Conservation (phyloP, 2,329 filamentous ascomycete species). For the Aspergillus neoniger region DNA sequence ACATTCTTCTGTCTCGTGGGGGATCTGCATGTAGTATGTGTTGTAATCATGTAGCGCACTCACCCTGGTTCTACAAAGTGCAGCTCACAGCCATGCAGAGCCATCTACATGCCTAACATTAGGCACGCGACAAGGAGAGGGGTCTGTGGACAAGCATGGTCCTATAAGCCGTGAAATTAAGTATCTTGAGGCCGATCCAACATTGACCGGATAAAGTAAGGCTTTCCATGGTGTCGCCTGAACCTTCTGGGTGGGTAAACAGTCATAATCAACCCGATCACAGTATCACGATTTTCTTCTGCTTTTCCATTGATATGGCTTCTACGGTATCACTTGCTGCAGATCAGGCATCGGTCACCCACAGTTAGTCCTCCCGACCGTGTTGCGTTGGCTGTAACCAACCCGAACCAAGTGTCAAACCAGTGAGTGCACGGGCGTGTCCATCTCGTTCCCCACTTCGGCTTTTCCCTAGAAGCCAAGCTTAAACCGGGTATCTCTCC, state of each 20-base stretch:
- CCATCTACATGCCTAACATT: not conserved
- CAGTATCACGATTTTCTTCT: not conserved
- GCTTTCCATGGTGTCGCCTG: not conserved
- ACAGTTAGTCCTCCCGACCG: not conserved
- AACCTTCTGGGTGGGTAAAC: not conserved
- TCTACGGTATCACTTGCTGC: not conserved
- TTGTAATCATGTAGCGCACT: not conserved
- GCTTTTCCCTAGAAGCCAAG: not conserved
- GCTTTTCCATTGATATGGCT: not conserved
- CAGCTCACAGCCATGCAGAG: not conserved
- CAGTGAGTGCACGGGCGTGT: not conserved
- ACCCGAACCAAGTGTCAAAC: conserved; percentile 3
- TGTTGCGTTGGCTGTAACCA: conserved; percentile 1
- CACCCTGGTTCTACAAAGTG: not conserved
- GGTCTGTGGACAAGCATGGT: not conserved
- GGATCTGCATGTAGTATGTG: not conserved
- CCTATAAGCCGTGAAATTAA: not conserved
- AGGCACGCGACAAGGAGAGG: not conserved
- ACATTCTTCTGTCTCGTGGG: not conserved
- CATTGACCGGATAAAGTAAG: not conserved
- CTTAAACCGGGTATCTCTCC: not conserved
- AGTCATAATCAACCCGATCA: not conserved
- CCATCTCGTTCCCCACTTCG: not conserved
- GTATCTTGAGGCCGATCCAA: not conserved
- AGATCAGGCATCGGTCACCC: not conserved